A percentile compares a stretch with the other conserved stretches of the same genome.
Conservation (phyloP, 23 red algal genomes). For the Gracilaria gracilis region DNA sequence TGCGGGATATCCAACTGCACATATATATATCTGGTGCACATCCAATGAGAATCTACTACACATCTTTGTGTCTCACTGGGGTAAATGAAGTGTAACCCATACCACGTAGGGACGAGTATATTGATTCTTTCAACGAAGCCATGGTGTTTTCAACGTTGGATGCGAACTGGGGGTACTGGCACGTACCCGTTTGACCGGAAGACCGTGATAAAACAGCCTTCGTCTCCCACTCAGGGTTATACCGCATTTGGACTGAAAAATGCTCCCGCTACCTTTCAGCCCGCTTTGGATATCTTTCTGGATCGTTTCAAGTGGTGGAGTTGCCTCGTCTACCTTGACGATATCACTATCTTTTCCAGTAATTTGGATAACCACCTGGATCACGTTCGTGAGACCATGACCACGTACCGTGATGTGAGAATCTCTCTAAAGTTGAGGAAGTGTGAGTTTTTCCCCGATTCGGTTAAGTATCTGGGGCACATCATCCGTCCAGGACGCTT, state of each 20-base stretch:
- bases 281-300: conserved; percentile 9
- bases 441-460: no score
- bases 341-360: conserved; percentile 35
- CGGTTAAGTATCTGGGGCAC: no score
- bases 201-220: conserved; percentile 15
- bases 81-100: neutral
- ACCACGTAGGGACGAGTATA: conserved; percentile 12
- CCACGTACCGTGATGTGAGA: neutral
- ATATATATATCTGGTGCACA: no score
- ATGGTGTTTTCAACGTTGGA: neutral
- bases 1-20: no score
- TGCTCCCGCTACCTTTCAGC: conserved; percentile 1
- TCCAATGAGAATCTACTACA: no score
- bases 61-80: no score
- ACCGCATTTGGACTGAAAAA: neutral
- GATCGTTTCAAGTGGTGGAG: conserved; percentile 7
- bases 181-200: neutral
- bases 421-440: neutral
- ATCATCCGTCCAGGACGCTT: neutral
- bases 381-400: conserved; percentile 24
- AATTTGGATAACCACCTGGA: conserved; percentile 23
- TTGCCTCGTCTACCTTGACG: conserved; percentile 57
- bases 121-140: neutral
- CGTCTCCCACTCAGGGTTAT: neutral
- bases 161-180: conserved; percentile 15